Conservation (phyloP, 345 rosid species). For the Citrus maxima region DNA sequence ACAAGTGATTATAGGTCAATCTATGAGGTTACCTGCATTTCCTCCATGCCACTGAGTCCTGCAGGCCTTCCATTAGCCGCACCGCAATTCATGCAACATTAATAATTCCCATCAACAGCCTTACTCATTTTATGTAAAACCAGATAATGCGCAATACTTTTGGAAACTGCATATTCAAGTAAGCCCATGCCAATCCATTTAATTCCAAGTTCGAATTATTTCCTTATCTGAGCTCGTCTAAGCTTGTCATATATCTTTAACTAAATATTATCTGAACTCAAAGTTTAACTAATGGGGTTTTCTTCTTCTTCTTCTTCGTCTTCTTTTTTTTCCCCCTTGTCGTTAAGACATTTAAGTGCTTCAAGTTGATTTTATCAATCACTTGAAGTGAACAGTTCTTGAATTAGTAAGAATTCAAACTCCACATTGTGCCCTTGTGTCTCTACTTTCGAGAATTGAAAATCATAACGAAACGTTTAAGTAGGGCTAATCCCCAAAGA, state of each 20-base stretch:
- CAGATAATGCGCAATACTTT: background rate
- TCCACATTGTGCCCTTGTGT: background rate
- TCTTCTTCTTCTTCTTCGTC: too few relatives aligned
- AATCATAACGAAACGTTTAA: background rate
- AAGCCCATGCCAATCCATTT: background rate
- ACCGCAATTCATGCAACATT: slow-evolving; percentile 6
- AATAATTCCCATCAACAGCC: background rate
- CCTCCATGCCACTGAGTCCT: background rate
- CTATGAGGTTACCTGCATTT: too few relatives aligned
- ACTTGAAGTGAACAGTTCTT: background rate
- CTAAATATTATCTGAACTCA: too few relatives aligned
- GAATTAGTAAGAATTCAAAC: background rate
- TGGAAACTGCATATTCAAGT: background rate
- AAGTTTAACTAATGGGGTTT: too few relatives aligned
- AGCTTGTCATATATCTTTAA: too few relatives aligned
- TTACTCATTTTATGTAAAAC: background rate
- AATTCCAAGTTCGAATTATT: too few relatives aligned
- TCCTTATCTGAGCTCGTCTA: too few relatives aligned
- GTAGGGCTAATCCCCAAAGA: background rate
- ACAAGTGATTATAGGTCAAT: too few relatives aligned
- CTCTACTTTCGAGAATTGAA: slow-evolving; percentile 21
- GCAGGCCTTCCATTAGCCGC: slow-evolving; percentile 22
- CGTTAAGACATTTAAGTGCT: too few relatives aligned
- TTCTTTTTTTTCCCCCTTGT: too few relatives aligned
- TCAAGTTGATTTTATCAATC: too few relatives aligned